Evolutionary conservation across 2,329 filamentous ascomycete species (phyloP).

Genomic region (Ceratocystis destructans): DNA sequence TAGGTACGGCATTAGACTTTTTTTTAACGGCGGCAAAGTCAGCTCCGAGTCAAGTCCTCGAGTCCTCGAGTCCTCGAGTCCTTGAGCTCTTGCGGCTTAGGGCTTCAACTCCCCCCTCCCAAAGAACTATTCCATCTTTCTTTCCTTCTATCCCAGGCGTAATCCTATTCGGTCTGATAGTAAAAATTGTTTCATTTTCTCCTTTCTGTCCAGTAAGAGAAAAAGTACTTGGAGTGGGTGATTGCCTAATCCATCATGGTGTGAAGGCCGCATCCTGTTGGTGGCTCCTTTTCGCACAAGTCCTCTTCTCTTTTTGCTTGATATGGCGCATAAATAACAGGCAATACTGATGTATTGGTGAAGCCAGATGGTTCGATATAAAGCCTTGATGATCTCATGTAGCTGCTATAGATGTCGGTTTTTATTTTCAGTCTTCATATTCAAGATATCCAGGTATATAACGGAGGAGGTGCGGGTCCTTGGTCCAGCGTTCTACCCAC

Average conservation of each 20-base stretch:
- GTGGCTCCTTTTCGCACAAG: background rate
- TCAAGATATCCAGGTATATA: background rate
- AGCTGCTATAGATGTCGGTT: background rate
- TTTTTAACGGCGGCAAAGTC: background rate
- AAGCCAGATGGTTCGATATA: background rate
- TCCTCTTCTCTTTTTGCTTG: background rate
- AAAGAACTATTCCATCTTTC: too few relatives aligned
- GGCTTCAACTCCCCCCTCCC: too few relatives aligned
- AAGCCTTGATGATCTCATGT: constrained; percentile 1
- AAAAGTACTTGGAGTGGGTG: background rate
- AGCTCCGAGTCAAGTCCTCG: background rate
- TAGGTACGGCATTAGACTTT: background rate
- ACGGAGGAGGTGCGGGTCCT: too few relatives aligned
- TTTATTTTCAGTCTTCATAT: background rate
- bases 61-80: background rate
- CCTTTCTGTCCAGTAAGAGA: background rate
- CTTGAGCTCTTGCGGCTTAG: background rate
- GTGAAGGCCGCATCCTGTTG: background rate
- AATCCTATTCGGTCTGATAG: background rate
- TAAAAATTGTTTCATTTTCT: background rate
- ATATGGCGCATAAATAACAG: background rate
- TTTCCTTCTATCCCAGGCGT: background rate
- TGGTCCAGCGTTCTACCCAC: background rate
- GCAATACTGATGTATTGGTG: background rate
- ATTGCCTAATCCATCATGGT: background rate